A percentile compares a stretch with the other conserved stretches of the same genome.
phyloP scores from a whole-genome alignment of 208 protist species.

The Trypanosoma mega region DNA sequence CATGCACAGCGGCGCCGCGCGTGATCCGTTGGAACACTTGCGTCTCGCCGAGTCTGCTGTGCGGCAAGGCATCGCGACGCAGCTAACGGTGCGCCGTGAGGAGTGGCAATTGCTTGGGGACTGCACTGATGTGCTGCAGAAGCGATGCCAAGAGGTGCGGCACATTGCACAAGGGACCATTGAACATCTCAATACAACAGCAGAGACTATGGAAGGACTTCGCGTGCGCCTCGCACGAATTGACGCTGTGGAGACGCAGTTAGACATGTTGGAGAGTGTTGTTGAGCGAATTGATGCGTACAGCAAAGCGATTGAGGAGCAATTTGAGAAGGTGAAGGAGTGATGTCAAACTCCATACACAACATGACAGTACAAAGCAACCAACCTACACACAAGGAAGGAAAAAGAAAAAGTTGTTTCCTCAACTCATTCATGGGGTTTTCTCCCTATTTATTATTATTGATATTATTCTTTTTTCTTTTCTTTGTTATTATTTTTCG shows the following conservation, averaged over 20 bases:
- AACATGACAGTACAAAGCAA: too few species aligned
- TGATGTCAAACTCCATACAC: too few species aligned
- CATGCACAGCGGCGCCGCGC: background rate
- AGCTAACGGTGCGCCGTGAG: background rate
- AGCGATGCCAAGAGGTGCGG: slow-evolving; percentile 2
- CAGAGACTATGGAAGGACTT: slow-evolving; percentile 5
- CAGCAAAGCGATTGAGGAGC: slow-evolving; percentile 14
- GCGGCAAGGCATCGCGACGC: slow-evolving; percentile 2
- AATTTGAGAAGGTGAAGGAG: background rate
- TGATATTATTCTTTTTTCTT: background rate
- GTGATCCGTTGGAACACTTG: slow-evolving; percentile 5
- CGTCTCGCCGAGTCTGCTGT: slow-evolving; percentile 2
- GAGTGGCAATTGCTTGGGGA: slow-evolving; percentile 12
- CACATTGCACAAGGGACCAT: background rate
- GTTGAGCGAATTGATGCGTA: slow-evolving; percentile 17
- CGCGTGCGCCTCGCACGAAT: background rate
- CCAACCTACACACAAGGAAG: too few species aligned
- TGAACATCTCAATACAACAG: slow-evolving; percentile 6
- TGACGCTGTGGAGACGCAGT: slow-evolving; percentile 12
- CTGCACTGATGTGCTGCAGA: slow-evolving; percentile 1
- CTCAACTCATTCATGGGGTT: too few species aligned
- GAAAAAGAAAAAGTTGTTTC: too few species aligned
- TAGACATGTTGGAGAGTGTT: background rate
- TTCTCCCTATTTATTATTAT: background rate
- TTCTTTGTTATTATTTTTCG: slow-evolving; percentile 21